phyloP scores from a whole-genome alignment of 257 asterid species.

The Solanum pinnatisectum region DNA sequence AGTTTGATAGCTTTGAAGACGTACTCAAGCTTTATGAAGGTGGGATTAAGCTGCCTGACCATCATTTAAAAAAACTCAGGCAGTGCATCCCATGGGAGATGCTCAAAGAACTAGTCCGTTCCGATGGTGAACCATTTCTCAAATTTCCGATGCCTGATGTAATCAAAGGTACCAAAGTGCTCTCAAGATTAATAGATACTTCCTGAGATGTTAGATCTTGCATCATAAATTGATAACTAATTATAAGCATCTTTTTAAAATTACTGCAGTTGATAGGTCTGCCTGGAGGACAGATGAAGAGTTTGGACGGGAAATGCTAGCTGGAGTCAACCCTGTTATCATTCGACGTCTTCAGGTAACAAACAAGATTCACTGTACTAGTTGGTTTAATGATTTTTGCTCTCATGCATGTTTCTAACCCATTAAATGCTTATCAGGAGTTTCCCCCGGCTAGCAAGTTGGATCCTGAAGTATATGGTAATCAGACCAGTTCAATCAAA shows the following conservation, averaged over 20 bases:
- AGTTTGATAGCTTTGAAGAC: conserved; percentile 76
- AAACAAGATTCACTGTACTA: neutral
- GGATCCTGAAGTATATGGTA: conserved; percentile 42
- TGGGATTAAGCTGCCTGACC: conserved; percentile 41
- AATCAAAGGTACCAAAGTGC: conserved; percentile 42
- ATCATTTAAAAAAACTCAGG: conserved; percentile 22
- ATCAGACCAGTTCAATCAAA: conserved; percentile 54
- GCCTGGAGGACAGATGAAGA: conserved; percentile 98
- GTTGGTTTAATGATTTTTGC: neutral
- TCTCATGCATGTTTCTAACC: neutral
- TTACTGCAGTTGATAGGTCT: conserved; percentile 50
- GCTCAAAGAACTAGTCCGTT: conserved; percentile 50
- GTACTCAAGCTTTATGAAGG: conserved; percentile 55
- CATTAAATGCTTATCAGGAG: conserved; percentile 30
- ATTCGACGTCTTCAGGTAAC: conserved; percentile 56
- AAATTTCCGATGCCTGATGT: conserved; percentile 82
- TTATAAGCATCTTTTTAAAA: neutral
- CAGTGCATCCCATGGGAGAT: conserved; percentile 62
- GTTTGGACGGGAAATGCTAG: conserved; percentile 89
- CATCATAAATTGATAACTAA: neutral
- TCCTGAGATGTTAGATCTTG: neutral
- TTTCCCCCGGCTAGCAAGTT: conserved; percentile 80
- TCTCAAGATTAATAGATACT: neutral
- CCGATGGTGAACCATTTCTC: conserved; percentile 49
- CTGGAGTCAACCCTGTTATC: conserved; percentile 88